Evolutionary conservation across 129 eudicot species (phyloP).

Genomic region (Artemisia argyi): DNA sequence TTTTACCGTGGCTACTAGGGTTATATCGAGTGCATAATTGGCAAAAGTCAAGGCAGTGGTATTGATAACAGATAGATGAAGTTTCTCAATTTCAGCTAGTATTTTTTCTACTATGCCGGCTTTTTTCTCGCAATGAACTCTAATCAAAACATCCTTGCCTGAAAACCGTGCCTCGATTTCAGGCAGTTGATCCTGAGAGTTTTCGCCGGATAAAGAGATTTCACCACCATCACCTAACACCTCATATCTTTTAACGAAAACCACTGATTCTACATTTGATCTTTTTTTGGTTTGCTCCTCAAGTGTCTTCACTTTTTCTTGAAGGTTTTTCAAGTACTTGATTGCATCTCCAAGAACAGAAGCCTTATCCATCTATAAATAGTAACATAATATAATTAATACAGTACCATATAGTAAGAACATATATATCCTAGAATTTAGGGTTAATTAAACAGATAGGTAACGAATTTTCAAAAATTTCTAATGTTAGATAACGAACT

Average conservation of each 20-base stretch:
- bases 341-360: conserved; percentile 83
- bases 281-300: conserved; percentile 52
- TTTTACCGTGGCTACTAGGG: conserved; percentile 66
- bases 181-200: conserved; percentile 38
- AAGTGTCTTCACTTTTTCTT: conserved; percentile 54
- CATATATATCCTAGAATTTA: not conserved
- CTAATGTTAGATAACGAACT: too few relatives aligned
- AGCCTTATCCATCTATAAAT: conserved; percentile 65
- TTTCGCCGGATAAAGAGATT: conserved; percentile 34
- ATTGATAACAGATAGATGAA: conserved; percentile 43
- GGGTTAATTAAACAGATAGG: too few relatives aligned
- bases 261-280: conserved; percentile 33
- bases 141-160: conserved; percentile 53
- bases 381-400: not conserved
- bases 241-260: conserved; percentile 32
- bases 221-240: conserved; percentile 26
- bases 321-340: conserved; percentile 64
- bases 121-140: conserved; percentile 57
- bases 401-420: not conserved
- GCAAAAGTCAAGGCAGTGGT: conserved; percentile 59
- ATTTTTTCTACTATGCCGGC: conserved; percentile 42
- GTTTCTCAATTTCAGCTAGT: conserved; percentile 51
- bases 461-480: too few relatives aligned
- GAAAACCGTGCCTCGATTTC: conserved; percentile 62
- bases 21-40: conserved; percentile 39